Conservation (phyloP, 371 early-diverging fungal species). For the Dentiscutata heterogama region DNA sequence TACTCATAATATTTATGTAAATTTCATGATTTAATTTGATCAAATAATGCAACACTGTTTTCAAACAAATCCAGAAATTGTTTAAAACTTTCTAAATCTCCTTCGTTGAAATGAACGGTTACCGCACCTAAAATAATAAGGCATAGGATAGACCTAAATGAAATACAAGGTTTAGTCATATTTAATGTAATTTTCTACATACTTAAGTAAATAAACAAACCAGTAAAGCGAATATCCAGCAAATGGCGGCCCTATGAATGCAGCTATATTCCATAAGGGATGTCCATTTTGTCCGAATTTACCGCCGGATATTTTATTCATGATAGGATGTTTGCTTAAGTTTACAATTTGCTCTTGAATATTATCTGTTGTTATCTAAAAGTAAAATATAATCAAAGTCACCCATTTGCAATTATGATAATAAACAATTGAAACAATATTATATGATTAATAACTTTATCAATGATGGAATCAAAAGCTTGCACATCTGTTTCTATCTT, state of each 20-base stretch:
- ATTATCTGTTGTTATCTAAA: constrained; percentile 1
- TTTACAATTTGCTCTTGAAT: not conserved
- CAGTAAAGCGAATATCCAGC: constrained; percentile 39
- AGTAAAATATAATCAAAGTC: not conserved
- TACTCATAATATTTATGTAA: not conserved
- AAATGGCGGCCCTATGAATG: constrained; percentile 33
- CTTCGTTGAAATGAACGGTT: constrained; percentile 17
- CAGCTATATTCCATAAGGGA: constrained; percentile 18
- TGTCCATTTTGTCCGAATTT: constrained; percentile 32
- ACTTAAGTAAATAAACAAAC: not conserved
- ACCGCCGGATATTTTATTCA: constrained; percentile 18
- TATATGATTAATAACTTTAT: constrained; percentile 10
- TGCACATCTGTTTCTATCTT: not conserved
- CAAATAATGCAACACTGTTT: not conserved
- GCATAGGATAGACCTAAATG: constrained; percentile 30
- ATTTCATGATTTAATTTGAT: not conserved
- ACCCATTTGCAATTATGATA: not conserved
- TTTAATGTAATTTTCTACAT: not conserved
- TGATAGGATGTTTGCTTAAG: constrained; percentile 25
- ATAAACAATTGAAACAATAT: not conserved
- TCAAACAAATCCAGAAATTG: constrained; percentile 39
- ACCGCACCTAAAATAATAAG: constrained; percentile 8
- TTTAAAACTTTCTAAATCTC: constrained; percentile 29
- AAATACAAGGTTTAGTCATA: not conserved
- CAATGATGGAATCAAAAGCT: constrained; percentile 23